Conservation (phyloP, 352 stramenopile species). For the Peronospora belbahrii region DNA sequence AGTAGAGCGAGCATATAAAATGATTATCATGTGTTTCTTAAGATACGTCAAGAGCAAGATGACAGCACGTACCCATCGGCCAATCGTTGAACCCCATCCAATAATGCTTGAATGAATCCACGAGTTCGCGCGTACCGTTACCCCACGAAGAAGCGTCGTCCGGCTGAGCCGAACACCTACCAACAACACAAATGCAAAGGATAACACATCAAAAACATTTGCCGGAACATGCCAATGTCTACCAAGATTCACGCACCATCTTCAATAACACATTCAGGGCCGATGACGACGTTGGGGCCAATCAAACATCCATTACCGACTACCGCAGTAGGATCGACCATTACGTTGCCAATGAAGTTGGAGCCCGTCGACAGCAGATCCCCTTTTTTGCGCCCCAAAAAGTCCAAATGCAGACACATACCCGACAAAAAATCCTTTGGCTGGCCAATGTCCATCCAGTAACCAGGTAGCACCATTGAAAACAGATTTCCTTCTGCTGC, state of each 20-base stretch:
- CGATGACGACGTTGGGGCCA: constrained; percentile 80
- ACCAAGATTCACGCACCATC: constrained; percentile 36
- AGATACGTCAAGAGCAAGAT: not conserved
- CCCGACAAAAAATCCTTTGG: constrained; percentile 85
- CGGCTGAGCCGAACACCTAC: constrained; percentile 74
- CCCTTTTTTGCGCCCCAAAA: constrained; percentile 41
- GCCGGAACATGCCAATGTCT: not conserved
- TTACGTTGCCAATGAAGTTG: constrained; percentile 80
- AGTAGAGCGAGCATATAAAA: not conserved
- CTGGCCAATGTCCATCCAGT: constrained; percentile 90
- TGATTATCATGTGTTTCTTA: not conserved
- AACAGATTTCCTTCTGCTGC: constrained; percentile 80
- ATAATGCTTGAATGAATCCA: constrained; percentile 88
- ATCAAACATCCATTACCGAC: constrained; percentile 79
- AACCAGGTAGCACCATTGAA: constrained; percentile 79
- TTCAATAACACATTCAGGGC: constrained; percentile 76
- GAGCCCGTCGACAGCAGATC: constrained; percentile 44
- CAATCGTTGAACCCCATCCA: constrained; percentile 82
- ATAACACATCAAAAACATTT: not conserved
- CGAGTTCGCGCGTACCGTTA: constrained; percentile 72
- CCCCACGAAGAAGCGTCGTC: constrained; percentile 66
- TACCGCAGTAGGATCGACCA: constrained; percentile 69
- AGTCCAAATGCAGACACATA: constrained; percentile 83
- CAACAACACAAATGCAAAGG: not conserved
- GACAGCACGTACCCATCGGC: constrained; percentile 52